These are phyloP conservation scores for Canavalia gladiata DNA, from an alignment of 306 rosid species.

Conservation along the genomic window DNA sequence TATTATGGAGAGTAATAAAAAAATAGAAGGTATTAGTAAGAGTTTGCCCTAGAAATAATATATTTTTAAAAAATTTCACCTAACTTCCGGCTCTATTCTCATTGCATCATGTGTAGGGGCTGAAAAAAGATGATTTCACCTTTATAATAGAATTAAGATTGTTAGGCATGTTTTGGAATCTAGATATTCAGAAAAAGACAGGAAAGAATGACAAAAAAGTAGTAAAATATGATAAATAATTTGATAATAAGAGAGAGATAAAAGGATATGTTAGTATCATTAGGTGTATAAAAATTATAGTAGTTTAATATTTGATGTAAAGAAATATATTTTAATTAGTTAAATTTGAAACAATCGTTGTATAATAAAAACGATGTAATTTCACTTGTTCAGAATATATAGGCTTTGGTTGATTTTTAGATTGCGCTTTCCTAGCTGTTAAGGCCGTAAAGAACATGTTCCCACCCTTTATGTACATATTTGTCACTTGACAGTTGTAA, in stretches of 20 bases:
- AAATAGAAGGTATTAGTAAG: too few species aligned
- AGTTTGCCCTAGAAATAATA: too few species aligned
- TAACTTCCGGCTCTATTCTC: constrained; percentile 21
- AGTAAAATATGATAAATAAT: too few species aligned
- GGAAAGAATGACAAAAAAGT: too few species aligned
- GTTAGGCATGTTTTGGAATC: too few species aligned
- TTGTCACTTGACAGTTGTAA: constrained; percentile 46
- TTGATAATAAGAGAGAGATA: too few species aligned
- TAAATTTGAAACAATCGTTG: neutral
- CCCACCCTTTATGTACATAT: constrained; percentile 32
- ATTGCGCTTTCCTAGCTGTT: constrained; percentile 44
- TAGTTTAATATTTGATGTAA: constrained; percentile 14
- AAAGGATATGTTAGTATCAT: too few species aligned
- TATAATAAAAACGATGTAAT: neutral
- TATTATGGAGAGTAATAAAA: too few species aligned
- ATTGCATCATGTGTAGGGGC: constrained; percentile 11
- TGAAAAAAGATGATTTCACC: constrained; percentile 13
- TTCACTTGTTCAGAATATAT: neutral
- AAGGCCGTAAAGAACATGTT: constrained; percentile 48
- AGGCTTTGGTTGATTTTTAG: constrained; percentile 2
- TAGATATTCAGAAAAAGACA: too few species aligned
- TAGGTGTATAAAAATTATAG: too few species aligned
- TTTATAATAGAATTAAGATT: neutral
- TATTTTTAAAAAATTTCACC: neutral
- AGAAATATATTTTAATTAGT: constrained; percentile 2